phyloP scores from a whole-genome alignment of 1,139 yeast species.

The Magnusiomyces suaveolens region DNA sequence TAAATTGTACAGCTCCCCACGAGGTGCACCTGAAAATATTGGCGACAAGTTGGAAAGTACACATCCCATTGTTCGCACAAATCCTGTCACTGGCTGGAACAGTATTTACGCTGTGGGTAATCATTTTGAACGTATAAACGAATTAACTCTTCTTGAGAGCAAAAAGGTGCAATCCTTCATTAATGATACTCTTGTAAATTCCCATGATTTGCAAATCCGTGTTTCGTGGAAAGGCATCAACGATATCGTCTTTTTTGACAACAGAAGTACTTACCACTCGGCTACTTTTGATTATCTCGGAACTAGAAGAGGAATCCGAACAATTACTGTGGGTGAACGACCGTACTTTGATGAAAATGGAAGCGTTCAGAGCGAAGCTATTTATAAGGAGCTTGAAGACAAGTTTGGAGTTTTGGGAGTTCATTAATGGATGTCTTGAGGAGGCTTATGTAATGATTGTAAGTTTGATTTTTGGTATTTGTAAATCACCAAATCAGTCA shows the following conservation, averaged over 20 bases:
- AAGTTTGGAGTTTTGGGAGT: not conserved
- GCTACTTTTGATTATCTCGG: slow-evolving; percentile 16
- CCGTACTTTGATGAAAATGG: slow-evolving; percentile 46
- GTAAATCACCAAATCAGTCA: too few relatives aligned
- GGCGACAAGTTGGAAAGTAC: slow-evolving; percentile 28
- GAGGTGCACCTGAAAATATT: slow-evolving; percentile 30
- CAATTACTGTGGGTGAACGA: slow-evolving; percentile 47
- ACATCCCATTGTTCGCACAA: slow-evolving; percentile 40
- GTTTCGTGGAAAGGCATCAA: slow-evolving; percentile 42
- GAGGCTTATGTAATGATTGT: too few relatives aligned
- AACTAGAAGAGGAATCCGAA: slow-evolving; percentile 51
- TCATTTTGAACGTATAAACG: slow-evolving; percentile 36
- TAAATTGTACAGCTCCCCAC: slow-evolving; percentile 30
- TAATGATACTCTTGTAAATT: slow-evolving; percentile 36
- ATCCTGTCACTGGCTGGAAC: slow-evolving; percentile 44
- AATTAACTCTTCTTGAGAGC: slow-evolving; percentile 33
- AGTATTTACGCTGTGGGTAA: slow-evolving; percentile 36
- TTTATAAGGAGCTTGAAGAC: slow-evolving; percentile 3
- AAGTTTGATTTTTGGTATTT: too few relatives aligned
- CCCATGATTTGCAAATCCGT: slow-evolving; percentile 34
- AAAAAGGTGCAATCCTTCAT: slow-evolving; percentile 35
- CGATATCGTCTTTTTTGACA: slow-evolving; percentile 39
- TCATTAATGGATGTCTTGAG: too few relatives aligned
- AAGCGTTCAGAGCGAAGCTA: slow-evolving; percentile 44
- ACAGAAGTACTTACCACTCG: slow-evolving; percentile 22